Percentiles rank a stretch among this genome's conserved stretches.
Conservation (phyloP, 139 green algal genomes). For the Tetratostichococcus sp. region DNA sequence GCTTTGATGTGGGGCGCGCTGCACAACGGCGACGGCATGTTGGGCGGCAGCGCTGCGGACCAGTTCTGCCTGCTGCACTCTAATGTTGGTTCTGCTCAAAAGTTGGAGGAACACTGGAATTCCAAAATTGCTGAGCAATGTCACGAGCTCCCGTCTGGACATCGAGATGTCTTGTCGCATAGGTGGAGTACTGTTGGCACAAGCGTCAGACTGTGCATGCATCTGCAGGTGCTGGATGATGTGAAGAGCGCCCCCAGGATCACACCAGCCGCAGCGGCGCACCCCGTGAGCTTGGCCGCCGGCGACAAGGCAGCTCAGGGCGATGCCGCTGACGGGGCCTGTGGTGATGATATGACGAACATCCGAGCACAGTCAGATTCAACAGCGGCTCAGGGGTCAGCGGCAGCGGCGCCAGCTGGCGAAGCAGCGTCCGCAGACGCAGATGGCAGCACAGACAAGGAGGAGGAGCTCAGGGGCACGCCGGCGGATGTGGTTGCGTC, state of each 20-base stretch:
- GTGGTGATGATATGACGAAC: no score
- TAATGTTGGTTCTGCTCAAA: slow-evolving; percentile 4
- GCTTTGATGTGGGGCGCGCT: slow-evolving; percentile 35
- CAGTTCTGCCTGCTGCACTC: slow-evolving; percentile 16
- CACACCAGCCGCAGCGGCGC: background rate
- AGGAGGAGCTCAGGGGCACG: background rate
- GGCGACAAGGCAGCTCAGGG: background rate
- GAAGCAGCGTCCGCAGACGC: background rate
- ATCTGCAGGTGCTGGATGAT: background rate
- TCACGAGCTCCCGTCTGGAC: no score
- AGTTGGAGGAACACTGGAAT: no score
- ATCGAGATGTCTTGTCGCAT: no score
- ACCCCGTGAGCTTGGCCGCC: no score
- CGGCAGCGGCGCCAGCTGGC: background rate
- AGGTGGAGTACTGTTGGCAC: no score
- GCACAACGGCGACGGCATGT: slow-evolving; percentile 5
- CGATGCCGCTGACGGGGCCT: background rate
- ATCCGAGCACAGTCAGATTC: no score
- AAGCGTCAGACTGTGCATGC: no score
- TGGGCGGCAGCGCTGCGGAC: background rate
- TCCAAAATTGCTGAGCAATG: no score
- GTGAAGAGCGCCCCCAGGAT: background rate
- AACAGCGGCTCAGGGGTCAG: no score
- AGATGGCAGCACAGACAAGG: background rate
- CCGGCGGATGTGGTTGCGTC: slow-evolving; percentile 18